Percentiles rank a stretch among this genome's conserved stretches.
These are phyloP conservation scores for Cladosporium sp. DNA, from an alignment of 2,329 filamentous ascomycete species.

Conservation along the genomic window DNA sequence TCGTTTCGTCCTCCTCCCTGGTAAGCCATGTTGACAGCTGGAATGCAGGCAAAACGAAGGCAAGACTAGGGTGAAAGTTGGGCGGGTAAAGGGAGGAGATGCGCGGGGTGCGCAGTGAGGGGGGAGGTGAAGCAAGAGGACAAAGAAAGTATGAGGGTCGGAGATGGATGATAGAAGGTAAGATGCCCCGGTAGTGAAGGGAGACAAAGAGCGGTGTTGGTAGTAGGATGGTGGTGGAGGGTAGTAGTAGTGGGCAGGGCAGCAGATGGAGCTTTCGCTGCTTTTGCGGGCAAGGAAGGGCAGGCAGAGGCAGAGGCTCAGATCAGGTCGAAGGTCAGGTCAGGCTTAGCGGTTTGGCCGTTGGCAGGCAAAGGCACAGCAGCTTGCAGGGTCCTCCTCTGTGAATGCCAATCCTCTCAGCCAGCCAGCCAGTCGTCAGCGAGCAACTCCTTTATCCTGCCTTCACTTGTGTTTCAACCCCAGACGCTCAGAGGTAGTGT, in stretches of 20 bases:
- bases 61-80: slow-evolving; percentile 1
- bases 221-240: slow-evolving; percentile 1
- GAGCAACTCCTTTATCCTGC: no score
- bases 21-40: slow-evolving; percentile 11
- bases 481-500: no score
- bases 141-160: not conserved
- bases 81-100: not conserved
- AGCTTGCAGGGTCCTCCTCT: no score
- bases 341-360: no score
- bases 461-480: no score
- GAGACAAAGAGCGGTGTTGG: slow-evolving; percentile 9
- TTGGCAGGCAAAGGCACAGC: no score
- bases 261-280: slow-evolving; percentile 9
- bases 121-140: not conserved
- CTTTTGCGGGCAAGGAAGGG: slow-evolving; percentile 7
- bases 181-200: not conserved
- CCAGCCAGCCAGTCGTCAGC: no score
- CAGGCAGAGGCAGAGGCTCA: no score
- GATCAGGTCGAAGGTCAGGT: no score
- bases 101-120: not conserved
- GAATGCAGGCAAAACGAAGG: slow-evolving; percentile 11
- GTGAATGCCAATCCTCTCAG: no score
- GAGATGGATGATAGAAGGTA: not conserved
- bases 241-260: not conserved
- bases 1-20: slow-evolving; percentile 10